A percentile compares a stretch with the other conserved stretches of the same genome.
Evolutionary conservation across 768 basidiomycete species (phyloP).

Genomic region (Collybia sordida): DNA sequence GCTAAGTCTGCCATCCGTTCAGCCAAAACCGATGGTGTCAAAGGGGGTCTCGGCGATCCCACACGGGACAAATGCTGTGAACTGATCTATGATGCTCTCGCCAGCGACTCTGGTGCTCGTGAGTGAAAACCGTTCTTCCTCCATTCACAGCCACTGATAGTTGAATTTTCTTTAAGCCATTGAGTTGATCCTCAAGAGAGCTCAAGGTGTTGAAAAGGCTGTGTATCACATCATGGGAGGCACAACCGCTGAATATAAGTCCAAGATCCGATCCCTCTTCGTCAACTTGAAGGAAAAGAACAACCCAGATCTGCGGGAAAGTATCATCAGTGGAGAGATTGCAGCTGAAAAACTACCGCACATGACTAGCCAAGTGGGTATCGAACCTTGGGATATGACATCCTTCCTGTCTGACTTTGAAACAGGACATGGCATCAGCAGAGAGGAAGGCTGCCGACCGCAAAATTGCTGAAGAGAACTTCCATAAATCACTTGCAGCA

Average conservation of each 20-base stretch:
- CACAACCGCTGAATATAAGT: conserved; percentile 56
- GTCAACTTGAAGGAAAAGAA: conserved; percentile 96
- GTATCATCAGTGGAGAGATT: conserved; percentile 82
- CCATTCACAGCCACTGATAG: not conserved
- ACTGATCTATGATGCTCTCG: conserved; percentile 90
- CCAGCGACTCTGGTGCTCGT: conserved; percentile 86
- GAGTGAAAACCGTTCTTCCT: conserved; percentile 32
- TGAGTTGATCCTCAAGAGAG: conserved; percentile 65
- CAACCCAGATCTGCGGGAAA: conserved; percentile 84
- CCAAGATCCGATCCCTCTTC: conserved; percentile 84
- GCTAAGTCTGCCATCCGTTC: conserved; percentile 46
- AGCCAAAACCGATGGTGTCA: conserved; percentile 71
- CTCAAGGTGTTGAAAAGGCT: conserved; percentile 70
- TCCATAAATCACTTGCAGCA: conserved; percentile 90
- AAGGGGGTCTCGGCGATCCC: conserved; percentile 59
- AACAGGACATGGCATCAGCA: conserved; percentile 93
- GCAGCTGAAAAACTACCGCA: conserved; percentile 64
- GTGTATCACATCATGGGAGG: conserved; percentile 49
- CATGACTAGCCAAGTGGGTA: conserved; percentile 79
- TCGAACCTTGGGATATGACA: not conserved
- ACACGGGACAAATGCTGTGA: conserved; percentile 87
- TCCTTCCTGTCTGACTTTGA: not conserved
- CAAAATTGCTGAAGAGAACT: conserved; percentile 80
- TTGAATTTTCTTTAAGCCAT: conserved; percentile 47
- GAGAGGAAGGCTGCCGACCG: conserved; percentile 83